Evolutionary conservation across 2,329 filamentous ascomycete species (phyloP), one percentile per base, ranked within the genome.

Genomic region (Eutypella sp.): DNA sequence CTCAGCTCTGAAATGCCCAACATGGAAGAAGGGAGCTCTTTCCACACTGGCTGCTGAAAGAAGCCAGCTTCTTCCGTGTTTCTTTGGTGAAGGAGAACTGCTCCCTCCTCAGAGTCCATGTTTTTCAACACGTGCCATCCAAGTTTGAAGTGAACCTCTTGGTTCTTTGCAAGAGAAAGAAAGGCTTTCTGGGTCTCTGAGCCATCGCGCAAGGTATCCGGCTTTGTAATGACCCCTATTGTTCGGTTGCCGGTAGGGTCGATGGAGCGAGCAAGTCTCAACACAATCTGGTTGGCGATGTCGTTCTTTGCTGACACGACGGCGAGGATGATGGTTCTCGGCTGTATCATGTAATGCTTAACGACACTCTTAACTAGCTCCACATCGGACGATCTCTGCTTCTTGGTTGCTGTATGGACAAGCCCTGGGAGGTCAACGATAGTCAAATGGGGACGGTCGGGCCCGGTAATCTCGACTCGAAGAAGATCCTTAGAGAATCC

Each of bases 301-400:
- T 85, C 77, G 31, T 72, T 73, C 42, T 74, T 76, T 1, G 78
- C 78, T 0, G 73, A 76, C 0, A 84, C 68, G 0, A 82, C 74
- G 2, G 79, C 75, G 1, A 85, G 67, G 2, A 84, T 79, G 46
- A 86, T 80, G 52, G 73, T 84, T 5, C 78, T 65, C 0, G 67
- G 62, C 10, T 76, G 69, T 18, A 62, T 58, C 68, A 87, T 81
- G 57, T 87, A 87, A 0, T 60, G 58, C 2, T 70, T 54, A 1
- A 81, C 74, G 10, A 83, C 63, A 0, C 70, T 56, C 5, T 63
- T 51, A 5, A 83, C 73, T 1, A 73, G 49, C 3, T 68, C 59
- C 1, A 71, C 67, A 40, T 76, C 74, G 2, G 58, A 56, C 4
- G 60, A 62, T 1, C 69, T 70, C 50, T 79, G 72, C 1, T 70